Evolutionary conservation across 768 basidiomycete genomes (phyloP).

Genomic region (Leucogyrophana mollusca): DNA sequence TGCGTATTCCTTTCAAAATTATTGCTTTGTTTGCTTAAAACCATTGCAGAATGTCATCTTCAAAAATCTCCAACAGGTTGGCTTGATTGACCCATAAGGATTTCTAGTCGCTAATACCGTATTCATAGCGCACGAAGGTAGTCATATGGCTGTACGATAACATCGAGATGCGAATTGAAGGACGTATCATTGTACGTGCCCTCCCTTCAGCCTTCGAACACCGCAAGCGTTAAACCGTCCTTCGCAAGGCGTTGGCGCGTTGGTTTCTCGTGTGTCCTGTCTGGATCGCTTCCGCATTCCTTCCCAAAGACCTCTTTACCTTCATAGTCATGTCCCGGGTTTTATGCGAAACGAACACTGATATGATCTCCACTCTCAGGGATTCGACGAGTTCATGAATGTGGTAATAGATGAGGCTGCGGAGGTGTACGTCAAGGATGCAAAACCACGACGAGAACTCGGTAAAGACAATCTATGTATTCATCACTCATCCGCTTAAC

Average conservation of each 20-base stretch:
- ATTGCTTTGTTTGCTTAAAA: slow-evolving; percentile 9
- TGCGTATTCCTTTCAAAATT: slow-evolving; percentile 39
- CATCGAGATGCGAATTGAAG: slow-evolving; percentile 94
- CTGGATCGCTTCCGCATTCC: not conserved
- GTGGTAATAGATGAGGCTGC: slow-evolving; percentile 90
- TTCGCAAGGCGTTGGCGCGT: slow-evolving; percentile 34
- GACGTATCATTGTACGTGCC: slow-evolving; percentile 85
- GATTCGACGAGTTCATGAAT: slow-evolving; percentile 99
- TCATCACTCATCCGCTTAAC: slow-evolving; percentile 4
- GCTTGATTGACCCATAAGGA: slow-evolving; percentile 8
- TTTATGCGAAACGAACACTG: slow-evolving; percentile 14
- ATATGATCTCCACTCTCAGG: slow-evolving; percentile 46
- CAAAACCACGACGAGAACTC: slow-evolving; percentile 79
- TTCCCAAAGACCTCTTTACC: not conserved
- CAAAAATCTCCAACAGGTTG: slow-evolving; percentile 91
- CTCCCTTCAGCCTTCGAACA: slow-evolving; percentile 19
- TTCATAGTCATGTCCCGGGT: slow-evolving; percentile 14
- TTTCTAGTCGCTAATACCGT: slow-evolving; percentile 11
- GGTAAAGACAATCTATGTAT: slow-evolving; percentile 54
- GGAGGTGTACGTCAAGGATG: slow-evolving; percentile 90
- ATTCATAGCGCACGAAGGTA: slow-evolving; percentile 71
- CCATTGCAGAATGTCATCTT: slow-evolving; percentile 86
- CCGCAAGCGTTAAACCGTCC: slow-evolving; percentile 39
- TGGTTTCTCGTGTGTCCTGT: slow-evolving; percentile 3
- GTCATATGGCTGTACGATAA: slow-evolving; percentile 97